Evolutionary conservation across 139 green algal genomes (phyloP), one percentile per base, ranked within the genome.

Genomic region (Chlorella sorokiniana): DNA sequence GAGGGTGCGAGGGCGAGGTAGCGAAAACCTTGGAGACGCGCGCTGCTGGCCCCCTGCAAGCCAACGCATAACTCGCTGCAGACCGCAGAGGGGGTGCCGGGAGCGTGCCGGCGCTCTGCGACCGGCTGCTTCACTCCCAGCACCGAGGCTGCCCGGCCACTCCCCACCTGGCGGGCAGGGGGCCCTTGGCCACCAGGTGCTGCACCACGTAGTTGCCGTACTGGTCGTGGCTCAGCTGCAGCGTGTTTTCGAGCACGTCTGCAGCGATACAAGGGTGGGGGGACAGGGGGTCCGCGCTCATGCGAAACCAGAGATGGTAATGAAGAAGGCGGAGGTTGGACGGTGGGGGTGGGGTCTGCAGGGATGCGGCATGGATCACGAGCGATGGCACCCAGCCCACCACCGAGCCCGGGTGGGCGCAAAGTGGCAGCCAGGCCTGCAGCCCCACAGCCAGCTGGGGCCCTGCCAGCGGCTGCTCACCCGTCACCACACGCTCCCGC

Each of bases 161-260:
- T 65, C 40, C n/a, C 38, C 16, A 67, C 82, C 87, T 29, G 68
- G 88, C 33, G 52, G 48, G 56, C 45, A 22, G 37, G 80, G 77
- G 67, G 82, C 92, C 75, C 41, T 84, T 54, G 38, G 91, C 81
- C 79, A 96, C 54, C 63, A 91, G 81, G 83, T 92, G 89, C 86
- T 98, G 92, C 69, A 97, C 87, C 33, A 97, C 95, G 76, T 98
- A 98, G 88, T 97, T 97, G 38, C 93, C 94, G 71, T 96, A 98
- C 83, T 95, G 89, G 88, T 98, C 92, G 76, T 96, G 88, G 8
- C 87, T 86, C 63, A 98, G 87, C 41, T 91, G 73, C 29, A 71
- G 69, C 0, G 82, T 88, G 11, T 69, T 69, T 40, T 80, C 79
- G 44, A 92, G 72, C 68, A 82, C 48, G 27, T 79, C 64, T 78